Evolutionary conservation across 2,329 filamentous ascomycete species (phyloP), one percentile per base, ranked within the genome.

Genomic region (Penicillium vulpinum): DNA sequence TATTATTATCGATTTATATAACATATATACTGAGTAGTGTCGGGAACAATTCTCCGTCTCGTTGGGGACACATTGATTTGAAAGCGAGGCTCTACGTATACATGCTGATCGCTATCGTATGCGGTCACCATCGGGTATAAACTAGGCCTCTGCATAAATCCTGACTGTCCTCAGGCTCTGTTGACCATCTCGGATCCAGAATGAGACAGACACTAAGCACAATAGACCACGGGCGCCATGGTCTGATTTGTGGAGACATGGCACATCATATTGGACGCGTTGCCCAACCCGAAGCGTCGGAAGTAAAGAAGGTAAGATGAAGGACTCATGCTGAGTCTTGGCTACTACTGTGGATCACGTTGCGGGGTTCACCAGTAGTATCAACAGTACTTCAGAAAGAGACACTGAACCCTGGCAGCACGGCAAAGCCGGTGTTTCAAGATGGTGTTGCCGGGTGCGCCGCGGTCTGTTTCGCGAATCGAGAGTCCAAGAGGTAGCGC

Each of bases 221-320:
- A 51, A 35, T 26, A 26, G 13, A 24, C 18, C 26, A 28, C 39
- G 11, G 11, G 24, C 38, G 33, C 33, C 43, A 41, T 33, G 9
- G 13, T 52, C 18, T 40, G 39, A 43, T 24, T n/a, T 36, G 43
- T 49, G 47, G 46, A 47, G 26, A 48, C 8, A 9, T 28, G 6
- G 10, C 15, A 29, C n/a, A n/a, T 21, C 29, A 46, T 5, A 54
- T 59, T 59, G 53, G 46, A 26, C 4, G 2, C 4, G 18, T 39
- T 44, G 11, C 18, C 24, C 28, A 51, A 49, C 24, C 41, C 54
- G 59, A 54, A 54, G 54, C 46, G 33, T 36, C 18, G 5, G 31
- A 45, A 43, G 40, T 47, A 35, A 57, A 33, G n/a, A 47, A 35
- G 29, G 40, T 55, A 53, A 58, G 16, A 36, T 56, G 51, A 54